A percentile compares a stretch with the other conserved stretches of the same genome.
phyloP scores from a whole-genome alignment of 148 eudicot genomes.

The Camellia granthamiana region DNA sequence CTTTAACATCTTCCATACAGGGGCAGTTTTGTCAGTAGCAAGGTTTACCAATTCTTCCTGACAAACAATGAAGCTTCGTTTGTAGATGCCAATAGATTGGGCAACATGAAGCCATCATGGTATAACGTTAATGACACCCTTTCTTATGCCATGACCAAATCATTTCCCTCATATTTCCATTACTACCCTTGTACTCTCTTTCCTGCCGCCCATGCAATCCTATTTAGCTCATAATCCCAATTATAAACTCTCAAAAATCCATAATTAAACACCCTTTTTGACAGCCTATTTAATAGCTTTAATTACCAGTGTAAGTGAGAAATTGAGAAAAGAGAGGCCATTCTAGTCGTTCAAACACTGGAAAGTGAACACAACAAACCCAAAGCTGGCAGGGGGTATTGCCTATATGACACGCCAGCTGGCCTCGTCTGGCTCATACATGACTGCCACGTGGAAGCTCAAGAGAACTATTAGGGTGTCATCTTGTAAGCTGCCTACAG shows the following conservation, averaged over 20 bases:
- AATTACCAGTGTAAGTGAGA: background rate
- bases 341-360: background rate
- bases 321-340: background rate
- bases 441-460: slow-evolving; percentile 5
- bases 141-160: background rate
- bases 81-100: too few species aligned
- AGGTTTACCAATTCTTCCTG: background rate
- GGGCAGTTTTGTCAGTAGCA: background rate
- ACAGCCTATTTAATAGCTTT: background rate
- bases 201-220: background rate
- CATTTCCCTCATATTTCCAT: background rate
- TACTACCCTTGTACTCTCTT: background rate
- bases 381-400: background rate
- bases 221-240: background rate
- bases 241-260: background rate
- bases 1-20: background rate
- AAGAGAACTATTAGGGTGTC: background rate
- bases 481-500: background rate
- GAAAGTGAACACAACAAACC: background rate
- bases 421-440: background rate
- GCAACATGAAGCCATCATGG: too few species aligned
- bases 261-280: background rate
- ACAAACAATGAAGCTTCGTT: background rate
- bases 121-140: background rate
- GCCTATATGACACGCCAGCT: background rate